Evolutionary conservation across 768 basidiomycete species (phyloP), one percentile per base, ranked within the genome.

Genomic region (Multifurca ochricompacta): DNA sequence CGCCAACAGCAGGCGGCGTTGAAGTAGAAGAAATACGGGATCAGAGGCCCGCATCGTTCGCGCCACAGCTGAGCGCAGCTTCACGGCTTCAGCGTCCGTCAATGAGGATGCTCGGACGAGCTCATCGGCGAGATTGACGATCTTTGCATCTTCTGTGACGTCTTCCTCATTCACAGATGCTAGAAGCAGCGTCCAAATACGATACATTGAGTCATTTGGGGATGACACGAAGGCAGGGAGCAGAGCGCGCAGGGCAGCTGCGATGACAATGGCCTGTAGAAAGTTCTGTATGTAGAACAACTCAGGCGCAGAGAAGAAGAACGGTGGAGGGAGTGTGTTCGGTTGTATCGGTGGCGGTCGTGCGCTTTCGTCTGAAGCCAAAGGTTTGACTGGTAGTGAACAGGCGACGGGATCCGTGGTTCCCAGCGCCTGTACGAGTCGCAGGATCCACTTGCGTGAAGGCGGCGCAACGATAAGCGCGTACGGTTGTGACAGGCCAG

Each of bases 101-200:
- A 61, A 64, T 27, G 69, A 67, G 28, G 75, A 75, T 5, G 78
- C 79, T 21, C 76, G 80, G 28, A 87, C 65, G 41, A 88, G 80
- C 64, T 89, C 87, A 62, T 88, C 87, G 1, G 82, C 83, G 23
- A 89, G 76, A 64, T 88, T 81, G 42, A 81, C 64, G 34, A 87
- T 65, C 62, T 82, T 85, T 16, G 81, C 82, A 18, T 68, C 66
- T 13, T 66, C 63, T 18, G 67, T 58, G n/a, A 57, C 66, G 1
- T 68, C 49, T 34, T 67, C 67, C 37, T 69, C 72, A 1, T 74
- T 67, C 40, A 86, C 75, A 59, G 85, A 83, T 16, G 72, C 67
- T 56, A 73, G 73, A 19, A 88, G 74, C 10, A 87, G 75, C 2
- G 77, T 69, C 85, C 85, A 87, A 9, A 87, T 64, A 43, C 85